A percentile compares a stretch with the other conserved stretches of the same genome.
These are phyloP conservation scores for Pseudozyma sp. DNA, from an alignment of 1,284 basidiomycete species.

Conservation along the genomic window DNA sequence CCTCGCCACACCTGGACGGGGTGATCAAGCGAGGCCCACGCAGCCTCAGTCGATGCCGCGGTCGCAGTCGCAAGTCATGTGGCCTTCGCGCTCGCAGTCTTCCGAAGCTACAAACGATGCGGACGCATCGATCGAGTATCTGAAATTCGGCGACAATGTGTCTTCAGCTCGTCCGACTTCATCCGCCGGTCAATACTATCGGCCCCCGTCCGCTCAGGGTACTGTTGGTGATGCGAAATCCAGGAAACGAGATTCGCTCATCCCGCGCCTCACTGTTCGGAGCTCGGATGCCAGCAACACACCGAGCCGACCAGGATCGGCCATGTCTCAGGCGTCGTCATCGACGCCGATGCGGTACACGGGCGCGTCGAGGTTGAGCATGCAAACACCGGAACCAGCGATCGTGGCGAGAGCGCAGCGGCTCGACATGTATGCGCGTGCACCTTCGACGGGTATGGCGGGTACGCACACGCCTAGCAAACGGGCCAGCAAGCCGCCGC, in stretches of 20 bases:
- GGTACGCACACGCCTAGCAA: conserved; percentile 25
- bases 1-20: conserved; percentile 11
- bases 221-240: conserved; percentile 37
- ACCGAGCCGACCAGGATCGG: conserved; percentile 52
- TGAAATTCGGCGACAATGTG: conserved; percentile 16
- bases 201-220: conserved; percentile 50
- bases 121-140: conserved; percentile 40
- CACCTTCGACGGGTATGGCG: conserved; percentile 42
- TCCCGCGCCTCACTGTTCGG: conserved; percentile 48
- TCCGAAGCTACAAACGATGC: conserved; percentile 2
- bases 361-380: conserved; percentile 49
- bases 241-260: conserved; percentile 51
- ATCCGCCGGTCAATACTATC: conserved; percentile 54
- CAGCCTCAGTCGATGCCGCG: conserved; percentile 33
- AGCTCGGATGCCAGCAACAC: conserved; percentile 13
- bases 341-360: conserved; percentile 42
- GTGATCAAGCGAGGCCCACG: neutral
- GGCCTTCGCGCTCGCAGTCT: conserved; percentile 16
- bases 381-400: conserved; percentile 65
- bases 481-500: conserved; percentile 59
- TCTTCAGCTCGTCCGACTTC: conserved; percentile 35
- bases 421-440: conserved; percentile 55
- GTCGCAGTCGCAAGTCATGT: conserved; percentile 36
- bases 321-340: conserved; percentile 50
- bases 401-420: conserved; percentile 58